Evolutionary conservation across 2,329 filamentous ascomycete genomes (phyloP), one percentile per base, ranked within the genome.

Genomic region (Penicillium concentricum): DNA sequence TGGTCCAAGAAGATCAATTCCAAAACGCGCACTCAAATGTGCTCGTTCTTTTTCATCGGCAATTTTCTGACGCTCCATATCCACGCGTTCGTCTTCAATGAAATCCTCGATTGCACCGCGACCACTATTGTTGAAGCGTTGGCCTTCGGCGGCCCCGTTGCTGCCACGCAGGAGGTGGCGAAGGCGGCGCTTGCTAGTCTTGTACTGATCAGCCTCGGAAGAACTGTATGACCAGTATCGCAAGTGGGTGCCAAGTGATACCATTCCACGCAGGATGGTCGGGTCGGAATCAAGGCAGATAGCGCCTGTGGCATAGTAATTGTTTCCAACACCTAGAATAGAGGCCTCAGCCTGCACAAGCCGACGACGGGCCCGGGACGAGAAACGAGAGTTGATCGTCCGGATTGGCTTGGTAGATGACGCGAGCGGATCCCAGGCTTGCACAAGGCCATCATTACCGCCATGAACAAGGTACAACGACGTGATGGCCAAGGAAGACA

Each of bases 191-290:
- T 95, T 96, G 60, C 84, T 89, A 54, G 86, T 87, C 49, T 88
- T 84, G 58, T 88, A 85, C 59, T 91, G 87, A 66, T 89, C 87
- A 0, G 88, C 88, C 10, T 83, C 83, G 24, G 83, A 83, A n/a
- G 92, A 93, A 72, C 90, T 95, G 71, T 95, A 97, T 4, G 90
- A 87, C 94, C 94, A 99, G 72, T 92, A 97, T 13, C 91, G 89
- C 18, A 99, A 77, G 67, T 93, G 89, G 0, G 89, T 90, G 12
- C 94, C 94, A 49, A 96, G 86, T 0, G 92, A 89, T 1, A 97
- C 87, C 59, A 96, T 86, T 6, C 94, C 94, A 35, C 93, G 87
- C 15, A 99, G 82, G 0, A 89, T 81, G 0, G 91, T 92, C 24
- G 94, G 85, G 67, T 97, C 91, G 0, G 93, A 90, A 66, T 99